phyloP scores from a whole-genome alignment of 78 protist species.

The Dictyostelium firmibasis region DNA sequence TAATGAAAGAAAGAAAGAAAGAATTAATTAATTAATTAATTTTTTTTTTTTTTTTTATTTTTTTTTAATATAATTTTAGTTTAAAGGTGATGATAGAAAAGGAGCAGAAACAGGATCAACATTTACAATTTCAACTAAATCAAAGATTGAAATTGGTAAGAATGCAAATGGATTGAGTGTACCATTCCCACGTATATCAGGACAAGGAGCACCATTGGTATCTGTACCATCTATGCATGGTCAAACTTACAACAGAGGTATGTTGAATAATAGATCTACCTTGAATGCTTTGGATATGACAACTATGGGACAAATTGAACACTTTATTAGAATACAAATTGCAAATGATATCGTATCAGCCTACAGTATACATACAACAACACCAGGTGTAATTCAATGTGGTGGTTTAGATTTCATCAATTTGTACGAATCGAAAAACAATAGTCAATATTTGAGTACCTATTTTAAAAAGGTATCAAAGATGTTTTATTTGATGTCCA shows the following conservation, averaged over 20 bases:
- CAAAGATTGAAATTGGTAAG: conserved; percentile 10
- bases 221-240: conserved; percentile 27
- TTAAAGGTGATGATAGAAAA: not conserved
- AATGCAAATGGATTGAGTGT: conserved; percentile 1
- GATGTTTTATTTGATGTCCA: conserved; percentile 27
- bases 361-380: conserved; percentile 32
- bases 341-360: not conserved
- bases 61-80: not conserved
- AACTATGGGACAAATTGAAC: conserved; percentile 1
- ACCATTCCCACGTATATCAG: conserved; percentile 69
- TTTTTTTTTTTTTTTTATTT: not conserved
- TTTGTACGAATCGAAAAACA: conserved; percentile 5
- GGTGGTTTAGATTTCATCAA: conserved; percentile 36
- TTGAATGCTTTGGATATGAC: conserved; percentile 23
- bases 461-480: conserved; percentile 45
- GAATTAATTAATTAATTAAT: not conserved
- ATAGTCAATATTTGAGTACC: not conserved
- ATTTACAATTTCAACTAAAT: not conserved
- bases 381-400: conserved; percentile 58
- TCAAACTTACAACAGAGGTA: conserved; percentile 29
- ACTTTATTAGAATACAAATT: conserved; percentile 6
- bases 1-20: not conserved
- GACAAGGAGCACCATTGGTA: conserved; percentile 48
- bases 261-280: conserved; percentile 22
- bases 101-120: not conserved